Conservation (phyloP, 305 asterid genomes). For the Rubia occidens region DNA sequence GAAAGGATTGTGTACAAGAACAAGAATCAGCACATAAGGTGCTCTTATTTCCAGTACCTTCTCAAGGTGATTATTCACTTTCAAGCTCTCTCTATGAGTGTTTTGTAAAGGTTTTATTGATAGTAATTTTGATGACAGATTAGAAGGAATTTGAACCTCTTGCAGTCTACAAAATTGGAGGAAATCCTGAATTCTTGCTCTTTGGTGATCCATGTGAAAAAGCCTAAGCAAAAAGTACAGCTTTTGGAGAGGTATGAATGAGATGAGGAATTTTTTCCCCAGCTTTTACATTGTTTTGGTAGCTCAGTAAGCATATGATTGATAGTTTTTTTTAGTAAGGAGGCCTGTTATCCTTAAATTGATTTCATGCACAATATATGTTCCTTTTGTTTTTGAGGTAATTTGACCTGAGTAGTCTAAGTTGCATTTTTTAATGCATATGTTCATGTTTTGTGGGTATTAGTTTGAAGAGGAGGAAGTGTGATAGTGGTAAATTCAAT, state of each 20-base stretch:
- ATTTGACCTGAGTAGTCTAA: neutral
- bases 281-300: neutral
- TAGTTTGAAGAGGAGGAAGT: conserved; percentile 63
- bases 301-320: neutral
- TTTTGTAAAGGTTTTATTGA: too few relatives aligned
- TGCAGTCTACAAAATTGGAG: conserved; percentile 55
- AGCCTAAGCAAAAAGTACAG: conserved; percentile 81
- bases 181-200: conserved; percentile 59
- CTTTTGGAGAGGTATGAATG: conserved; percentile 53
- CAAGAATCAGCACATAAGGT: conserved; percentile 78
- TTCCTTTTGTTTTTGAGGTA: neutral
- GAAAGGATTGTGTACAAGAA: conserved; percentile 82
- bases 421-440: neutral
- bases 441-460: conserved; percentile 14
- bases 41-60: conserved; percentile 70
- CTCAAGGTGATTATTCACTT: conserved; percentile 40
- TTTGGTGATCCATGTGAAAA: conserved; percentile 56
- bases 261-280: neutral
- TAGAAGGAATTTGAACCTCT: conserved; percentile 73
- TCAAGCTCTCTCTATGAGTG: too few relatives aligned
- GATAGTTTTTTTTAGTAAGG: neutral
- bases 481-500: conserved; percentile 46
- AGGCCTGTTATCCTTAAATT: neutral
- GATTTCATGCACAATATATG: too few relatives aligned
- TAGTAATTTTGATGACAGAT: conserved; percentile 17